Base-by-base conservation (phyloP, 2,329 filamentous ascomycete species). In the Dissoconium aciculare region DNA sequence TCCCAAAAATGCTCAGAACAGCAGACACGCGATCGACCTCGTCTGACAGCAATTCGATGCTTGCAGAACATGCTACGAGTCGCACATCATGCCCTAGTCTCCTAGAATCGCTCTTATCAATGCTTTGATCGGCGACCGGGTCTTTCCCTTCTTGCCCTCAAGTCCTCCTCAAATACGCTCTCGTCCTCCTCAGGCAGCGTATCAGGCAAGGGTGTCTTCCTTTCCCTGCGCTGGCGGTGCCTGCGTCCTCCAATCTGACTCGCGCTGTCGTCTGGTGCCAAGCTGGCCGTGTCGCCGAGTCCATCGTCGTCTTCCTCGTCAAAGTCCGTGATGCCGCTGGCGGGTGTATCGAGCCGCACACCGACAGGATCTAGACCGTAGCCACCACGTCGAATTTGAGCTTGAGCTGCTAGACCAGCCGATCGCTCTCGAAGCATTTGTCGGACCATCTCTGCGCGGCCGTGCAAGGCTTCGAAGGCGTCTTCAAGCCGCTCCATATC, bases 401-500 rank as follows among this genome's bases (percentile, higher is more conserved):
- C 58, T 63, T 75, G 52, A 70, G 66, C 55, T 57, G 74, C 62
- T 62, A 95, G 62, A 2, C 82, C 85, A 0, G 83, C 82, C 10
- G 77, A 75, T 24, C 87, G 78, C 51, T 89, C 79, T 4, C 85
- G 77, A 4, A 95, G 65, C 1, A 77, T 71, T 13, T 71, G 74
- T 4, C 87, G 75, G 11, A 94, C 80, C 11, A 66, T 56, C 57
- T 94, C 84, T 2, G 87, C 87, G 47, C 77, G 78, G 42, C 73
- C 69, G 51, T 95, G 87, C n/a, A 95, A 65, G 15, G 72, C 74
- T 58, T 95, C 87, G 45, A 95, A 94, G 0, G 85, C 84, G 50
- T 94, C 83, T 55, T 95, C 87, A 14, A 95, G 68, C 0, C 74
- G 75, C 57, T 95, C 87, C 87, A 95, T 95, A 38, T 85, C 82